Base-by-base conservation (phyloP, 257 asterid genomes). In the Plantago elongata region DNA sequence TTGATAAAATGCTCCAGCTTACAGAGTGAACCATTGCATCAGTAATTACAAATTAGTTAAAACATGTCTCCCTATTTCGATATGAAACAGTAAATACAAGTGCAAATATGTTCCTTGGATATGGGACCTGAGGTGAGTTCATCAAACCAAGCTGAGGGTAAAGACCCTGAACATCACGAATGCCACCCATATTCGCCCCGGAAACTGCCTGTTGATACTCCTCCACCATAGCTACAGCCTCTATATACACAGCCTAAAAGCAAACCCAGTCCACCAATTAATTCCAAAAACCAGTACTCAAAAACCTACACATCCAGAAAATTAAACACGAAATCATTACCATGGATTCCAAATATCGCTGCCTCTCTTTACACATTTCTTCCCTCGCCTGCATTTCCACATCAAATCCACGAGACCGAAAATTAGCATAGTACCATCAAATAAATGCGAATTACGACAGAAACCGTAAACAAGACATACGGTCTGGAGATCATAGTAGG, bases 281-380 rank as follows among this genome's bases (percentile, higher is more conserved):
- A 46, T 34, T 52, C 27, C 64, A 60, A 45, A 60, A 5, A 62
- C 16, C 9, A 40, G 62, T 54, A n/a, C 29, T 18, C 63, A 62
- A 45, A 71, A 40, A 40, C 51, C 15, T 38, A 63, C 14, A 54
- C 11, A 72, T 8, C 18, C 5, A 29, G 30, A 11, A 61, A 63
- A 56, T 50, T n/a, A 46, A 61, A 48, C 18, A 15, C 11, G 15
- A 60, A 10, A 54, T 50, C 38, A 8, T 40, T 84, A 92, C 99
- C 89, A 89, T 48, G 30, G 95, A 74, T 76, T 92, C 97, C 78
- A 89, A 78, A 76, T 89, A 89, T 0, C 96, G 96, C 74, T 89
- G 97, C 66, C 99, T 81, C 86, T 92, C 99, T 61, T 82, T 89
- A 55, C 88, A 83, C 99, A 92, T 92, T 40, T 92, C 99, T 68